Evolutionary conservation across 306 rosid genomes (phyloP), one percentile per base, ranked within the genome.

Genomic region (Lathyrus oleraceus): DNA sequence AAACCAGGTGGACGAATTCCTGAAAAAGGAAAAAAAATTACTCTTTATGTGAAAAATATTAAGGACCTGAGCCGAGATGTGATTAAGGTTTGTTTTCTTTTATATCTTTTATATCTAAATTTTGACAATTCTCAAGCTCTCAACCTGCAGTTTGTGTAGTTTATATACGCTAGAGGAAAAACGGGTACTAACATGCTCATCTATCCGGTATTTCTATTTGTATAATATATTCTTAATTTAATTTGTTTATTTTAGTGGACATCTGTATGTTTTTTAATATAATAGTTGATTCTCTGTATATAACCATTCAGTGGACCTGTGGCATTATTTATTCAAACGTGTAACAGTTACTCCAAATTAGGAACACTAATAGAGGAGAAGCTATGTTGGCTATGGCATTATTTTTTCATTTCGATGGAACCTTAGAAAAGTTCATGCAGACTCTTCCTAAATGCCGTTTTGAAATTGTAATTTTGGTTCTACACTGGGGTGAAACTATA

Each of bases 1-100:
- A 94, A 94, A 85, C 95, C 97, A 39, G 98, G 98, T 61, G 97
- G 98, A 44, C 80, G 82, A 73, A 83, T 88, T 77, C 92, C 98
- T 36, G 97, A 81, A 47, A 94, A 87, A 75, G 98, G 96, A 58
- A 94, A 88, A 80, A 87, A 4, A 77, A 90, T 88, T 71, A 75
- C 87, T 62, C 92, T 94, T 0, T 2, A 11, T 0, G 96, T 90
- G 61, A 83, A 84, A 79, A 81, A 87, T 74, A 75, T 79, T 36
- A 82, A 75, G 3, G 98, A 94, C 80, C 84, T 94, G 51, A 84
- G 94, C 72, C 98, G 97, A 42, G 98, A 94, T 79, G 86, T 94
- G 71, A 94, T 94, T 80, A 94, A 94, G 97, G 98, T 94, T 23
- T 63, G 87, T 75, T 14, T 42, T 61, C 23, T 47, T 40, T 52